Conservation (phyloP, 768 basidiomycete genomes). For the Kondoa subrosea region DNA sequence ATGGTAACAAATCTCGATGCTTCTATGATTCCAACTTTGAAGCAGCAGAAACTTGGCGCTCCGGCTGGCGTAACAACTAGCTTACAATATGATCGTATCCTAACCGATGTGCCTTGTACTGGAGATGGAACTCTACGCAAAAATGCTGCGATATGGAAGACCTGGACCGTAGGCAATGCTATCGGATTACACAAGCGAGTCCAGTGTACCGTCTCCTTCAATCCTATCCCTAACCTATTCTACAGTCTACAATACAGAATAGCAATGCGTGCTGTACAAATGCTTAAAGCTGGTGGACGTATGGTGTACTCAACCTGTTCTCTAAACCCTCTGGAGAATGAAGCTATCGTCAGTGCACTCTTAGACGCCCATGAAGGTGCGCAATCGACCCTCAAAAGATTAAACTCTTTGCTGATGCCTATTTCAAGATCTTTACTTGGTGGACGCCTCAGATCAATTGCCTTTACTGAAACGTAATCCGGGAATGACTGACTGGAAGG, state of each 20-base stretch:
- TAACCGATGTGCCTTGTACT: constrained; percentile 94
- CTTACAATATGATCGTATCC: constrained; percentile 74
- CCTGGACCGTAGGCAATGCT: constrained; percentile 73
- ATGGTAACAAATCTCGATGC: constrained; percentile 96
- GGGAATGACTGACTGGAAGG: constrained; percentile 62
- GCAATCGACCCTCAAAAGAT: too few species aligned
- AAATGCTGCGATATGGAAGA: constrained; percentile 86
- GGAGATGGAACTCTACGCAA: constrained; percentile 93
- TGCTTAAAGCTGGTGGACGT: constrained; percentile 67
- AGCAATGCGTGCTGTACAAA: constrained; percentile 74
- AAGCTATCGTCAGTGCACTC: constrained; percentile 79
- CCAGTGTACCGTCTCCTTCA: too few species aligned
- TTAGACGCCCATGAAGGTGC: constrained; percentile 53
- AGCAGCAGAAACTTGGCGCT: constrained; percentile 9
- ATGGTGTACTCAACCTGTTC: constrained; percentile 98
- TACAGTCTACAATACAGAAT: constrained; percentile 78
- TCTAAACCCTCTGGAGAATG: constrained; percentile 90
- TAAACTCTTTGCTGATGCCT: background rate
- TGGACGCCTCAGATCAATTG: constrained; percentile 57
- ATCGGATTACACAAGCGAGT: constrained; percentile 74
- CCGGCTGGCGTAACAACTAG: constrained; percentile 16
- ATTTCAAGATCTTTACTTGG: constrained; percentile 41
- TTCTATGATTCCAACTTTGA: constrained; percentile 52
- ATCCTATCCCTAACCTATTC: too few species aligned
- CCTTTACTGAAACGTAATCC: constrained; percentile 57